Evolutionary conservation across 306 rosid species (phyloP), one percentile per base, ranked within the genome.

Genomic region (Quercus engelmannii): DNA sequence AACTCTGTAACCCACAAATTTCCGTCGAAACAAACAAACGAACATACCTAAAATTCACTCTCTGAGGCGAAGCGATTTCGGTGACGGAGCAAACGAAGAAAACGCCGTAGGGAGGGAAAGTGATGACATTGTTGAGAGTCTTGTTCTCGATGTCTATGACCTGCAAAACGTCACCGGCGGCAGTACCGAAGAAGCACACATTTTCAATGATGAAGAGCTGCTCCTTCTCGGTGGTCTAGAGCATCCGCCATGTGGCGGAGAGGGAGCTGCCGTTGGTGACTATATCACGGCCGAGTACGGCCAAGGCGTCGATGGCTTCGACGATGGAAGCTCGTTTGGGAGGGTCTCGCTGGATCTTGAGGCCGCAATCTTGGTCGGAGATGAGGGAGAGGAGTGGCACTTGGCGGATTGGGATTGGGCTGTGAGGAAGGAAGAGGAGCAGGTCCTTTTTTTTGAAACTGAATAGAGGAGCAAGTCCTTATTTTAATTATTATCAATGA

Each of bases 211-310:
- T 92, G 82, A 92, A 94, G 71, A 94, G 97, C 85, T 94, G 97
- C 82, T 94, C 99, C 76, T 92, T 94, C 91, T 94, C 99, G 0
- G 97, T 94, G 52, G 99, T 92, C 99, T 97, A 94, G 5, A 92
- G 92, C 74, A 94, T 73, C 77, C 90, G 83, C 99, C 99, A 94
- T 19, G 99, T 91, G 55, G 84, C 95, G 7, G 97, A 90, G 55
- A 94, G 92, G 3, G 91, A 77, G 5, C 31, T 55, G 1, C 85
- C 88, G 12, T 97, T 92, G 68, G 99, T 92, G 76, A 90, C 84
- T 0, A 83, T 63, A 20, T 79, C 88, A 2, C 81, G 58, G 56
- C 88, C 91, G 6, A 78, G 61, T 31, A 69, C 80, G 26, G 89
- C 91, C 83, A 92, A 43, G 3, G 85, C 84, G 8, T 92, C 93